Evolutionary conservation across 202 grass and related monocot species (phyloP), one percentile per base, ranked within the genome.

Genomic region (Cymbopogon flexuosus): DNA sequence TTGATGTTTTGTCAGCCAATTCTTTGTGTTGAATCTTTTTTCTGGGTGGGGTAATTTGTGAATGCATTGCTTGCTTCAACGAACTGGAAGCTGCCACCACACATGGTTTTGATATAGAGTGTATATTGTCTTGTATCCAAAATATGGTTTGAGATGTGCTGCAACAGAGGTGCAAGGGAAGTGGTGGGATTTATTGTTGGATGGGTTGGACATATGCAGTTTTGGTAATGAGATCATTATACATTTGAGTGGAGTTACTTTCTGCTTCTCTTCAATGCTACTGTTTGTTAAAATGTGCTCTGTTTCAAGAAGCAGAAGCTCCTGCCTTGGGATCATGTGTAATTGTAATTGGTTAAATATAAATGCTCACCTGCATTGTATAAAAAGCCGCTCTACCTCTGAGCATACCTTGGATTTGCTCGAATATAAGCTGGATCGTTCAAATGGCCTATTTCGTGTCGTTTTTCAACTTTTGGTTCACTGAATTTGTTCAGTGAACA

Each of bases 111-210:
- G 83, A 23, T 51, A 47, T 89, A 75, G 79, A 83, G 34, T 85
- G 84, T 86, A 90, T 90, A 90, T 90, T 83, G 56, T 86, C 79
- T n/a, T 90, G 84, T 90, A 80, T 64, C 80, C 63, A 2, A 80
- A 63, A 86, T 83, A 63, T 83, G 84, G 45, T 80, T 83, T 86
- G 84, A 60, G 75, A 79, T 10, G 60, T 57, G 67, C 79, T 79
- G 87, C 34, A 73, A 69, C 61, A 89, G 24, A 78, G 62, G 54
- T 85, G 84, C 8, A 75, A 75, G 23, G 56, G 64, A 56, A 40
- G 68, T 76, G 77, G 70, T 51, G 34, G 27, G 24, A 18, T 79
- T 45, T 86, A 36, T 86, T 83, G 83, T 86, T 6, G 14, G 73
- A 62, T 82, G 60, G 42, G 74, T 69, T 83, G 43, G 75, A 86